Evolutionary conservation across 2,329 filamentous ascomycete genomes (phyloP), one percentile per base, ranked within the genome.

Genomic region (Apiospora hydei): DNA sequence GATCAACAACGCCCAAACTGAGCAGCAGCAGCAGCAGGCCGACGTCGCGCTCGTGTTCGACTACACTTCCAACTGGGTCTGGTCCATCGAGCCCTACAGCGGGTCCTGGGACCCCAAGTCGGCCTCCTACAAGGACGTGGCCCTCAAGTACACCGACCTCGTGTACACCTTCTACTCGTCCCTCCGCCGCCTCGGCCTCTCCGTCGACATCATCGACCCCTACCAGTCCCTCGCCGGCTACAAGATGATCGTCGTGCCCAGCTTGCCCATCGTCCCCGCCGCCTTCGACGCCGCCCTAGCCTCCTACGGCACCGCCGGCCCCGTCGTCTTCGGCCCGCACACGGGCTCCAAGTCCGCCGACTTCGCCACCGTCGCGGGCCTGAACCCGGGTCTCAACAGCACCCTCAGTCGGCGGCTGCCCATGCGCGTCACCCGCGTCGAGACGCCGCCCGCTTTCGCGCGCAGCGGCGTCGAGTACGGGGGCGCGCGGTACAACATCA

Each of bases 31-130:
- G 16, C 34, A 34, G 34, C 34, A 34, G 6, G 72, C 69, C 11
- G 75, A 76, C 53, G 69, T 76, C 2, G 76, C 73, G 14, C 64
- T 76, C 34, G 68, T 77, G 14, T 76, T 74, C 44, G 76, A 77
- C 72, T 77, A 77, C 41, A 53, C 73, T 14, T 74, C 76, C 7
- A 44, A 72, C 10, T 76, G 76, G 75, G 72, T 71, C 16, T 77
- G 75, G 75, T 44, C 69, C 11, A 76, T 77, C 53, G 75, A 77
- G 67, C 76, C 76, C 3, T 76, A 76, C 69, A 76, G 76, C 51
- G 76, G 76, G 13, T 73, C 47, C 41, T 77, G 75, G 76, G 73
- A 76, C 38, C 72, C 73, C 64, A 73, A 74, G 46, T 68, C 72
- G 4, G 71, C 74, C 2, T 66, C 53, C 16, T 77, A 76, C 66